A percentile compares a stretch with the other conserved stretches of the same genome.
Evolutionary conservation across 768 basidiomycete species (phyloP).

Genomic region (Agrocybe pediades): DNA sequence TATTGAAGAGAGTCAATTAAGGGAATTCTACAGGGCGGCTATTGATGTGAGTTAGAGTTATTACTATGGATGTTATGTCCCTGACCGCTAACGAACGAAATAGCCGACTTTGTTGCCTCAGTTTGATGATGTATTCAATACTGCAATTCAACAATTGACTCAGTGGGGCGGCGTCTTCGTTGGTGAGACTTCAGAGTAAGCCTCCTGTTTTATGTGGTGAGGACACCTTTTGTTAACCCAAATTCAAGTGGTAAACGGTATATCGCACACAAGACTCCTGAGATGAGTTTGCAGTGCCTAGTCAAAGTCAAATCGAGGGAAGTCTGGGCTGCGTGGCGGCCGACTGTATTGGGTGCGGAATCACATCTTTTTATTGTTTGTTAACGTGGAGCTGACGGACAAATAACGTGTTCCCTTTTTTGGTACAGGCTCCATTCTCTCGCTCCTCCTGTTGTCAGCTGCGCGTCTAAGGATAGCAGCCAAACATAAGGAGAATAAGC

Average conservation of each 20-base stretch:
- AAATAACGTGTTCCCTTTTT: not conserved
- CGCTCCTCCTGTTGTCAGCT: conserved; percentile 28
- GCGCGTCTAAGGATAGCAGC: conserved; percentile 47
- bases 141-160: conserved; percentile 76
- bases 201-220: conserved; percentile 18
- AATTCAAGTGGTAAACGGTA: conserved; percentile 65
- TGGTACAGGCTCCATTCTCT: conserved; percentile 32
- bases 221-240: conserved; percentile 9
- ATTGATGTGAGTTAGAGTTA: conserved; percentile 45
- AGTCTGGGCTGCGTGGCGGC: conserved; percentile 69
- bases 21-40: conserved; percentile 57
- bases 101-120: conserved; percentile 56
- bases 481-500: conserved; percentile 59
- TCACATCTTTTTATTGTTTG: conserved; percentile 17
- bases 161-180: conserved; percentile 75
- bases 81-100: conserved; percentile 11
- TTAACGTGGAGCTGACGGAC: not conserved
- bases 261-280: conserved; percentile 70
- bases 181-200: conserved; percentile 66
- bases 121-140: conserved; percentile 76
- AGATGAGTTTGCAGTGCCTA: conserved; percentile 67
- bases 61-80: conserved; percentile 4
- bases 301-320: conserved; percentile 67
- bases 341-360: conserved; percentile 59
- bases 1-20: conserved; percentile 57